A percentile compares a stretch with the other conserved stretches of the same genome.
Conservation (phyloP, 73 alveolate species). For the Paraurostyla sp. region DNA sequence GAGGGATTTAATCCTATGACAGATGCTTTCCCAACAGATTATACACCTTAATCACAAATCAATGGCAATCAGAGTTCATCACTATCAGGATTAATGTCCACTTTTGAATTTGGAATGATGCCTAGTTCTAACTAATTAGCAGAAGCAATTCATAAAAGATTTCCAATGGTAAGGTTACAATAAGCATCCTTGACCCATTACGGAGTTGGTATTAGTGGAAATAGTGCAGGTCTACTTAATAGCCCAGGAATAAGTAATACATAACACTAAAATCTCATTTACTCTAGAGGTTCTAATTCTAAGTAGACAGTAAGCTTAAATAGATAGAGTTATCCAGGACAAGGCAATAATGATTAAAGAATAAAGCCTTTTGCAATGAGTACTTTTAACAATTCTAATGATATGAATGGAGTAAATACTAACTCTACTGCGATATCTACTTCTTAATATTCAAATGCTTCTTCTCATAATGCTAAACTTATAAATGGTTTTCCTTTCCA, state of each 20-base stretch:
- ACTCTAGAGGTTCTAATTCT: not conserved
- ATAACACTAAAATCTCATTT: not conserved
- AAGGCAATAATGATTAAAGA: not conserved
- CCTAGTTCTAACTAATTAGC: conserved; percentile 19
- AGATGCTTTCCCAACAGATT: not conserved
- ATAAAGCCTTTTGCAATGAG: conserved; percentile 14
- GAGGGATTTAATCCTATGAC: not conserved
- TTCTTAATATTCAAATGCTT: not conserved
- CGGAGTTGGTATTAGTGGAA: not conserved
- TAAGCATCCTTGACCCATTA: not conserved
- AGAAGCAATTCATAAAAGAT: conserved; percentile 37
- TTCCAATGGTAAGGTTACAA: conserved; percentile 45
- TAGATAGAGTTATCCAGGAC: conserved; percentile 18
- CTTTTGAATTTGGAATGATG: not conserved
- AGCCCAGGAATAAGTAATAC: not conserved
- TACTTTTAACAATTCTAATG: conserved; percentile 15
- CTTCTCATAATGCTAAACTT: not conserved
- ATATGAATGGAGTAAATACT: not conserved
- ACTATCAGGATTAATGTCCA: not conserved
- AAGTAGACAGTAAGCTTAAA: conserved; percentile 7
- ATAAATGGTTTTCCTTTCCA: not conserved
- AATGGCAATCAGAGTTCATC: not conserved
- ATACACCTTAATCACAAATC: not conserved
- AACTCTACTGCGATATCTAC: not conserved
- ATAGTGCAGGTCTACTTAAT: too few species aligned